Conservation (phyloP, 495 filamentous ascomycete species). For the Amniculicola lignicola region DNA sequence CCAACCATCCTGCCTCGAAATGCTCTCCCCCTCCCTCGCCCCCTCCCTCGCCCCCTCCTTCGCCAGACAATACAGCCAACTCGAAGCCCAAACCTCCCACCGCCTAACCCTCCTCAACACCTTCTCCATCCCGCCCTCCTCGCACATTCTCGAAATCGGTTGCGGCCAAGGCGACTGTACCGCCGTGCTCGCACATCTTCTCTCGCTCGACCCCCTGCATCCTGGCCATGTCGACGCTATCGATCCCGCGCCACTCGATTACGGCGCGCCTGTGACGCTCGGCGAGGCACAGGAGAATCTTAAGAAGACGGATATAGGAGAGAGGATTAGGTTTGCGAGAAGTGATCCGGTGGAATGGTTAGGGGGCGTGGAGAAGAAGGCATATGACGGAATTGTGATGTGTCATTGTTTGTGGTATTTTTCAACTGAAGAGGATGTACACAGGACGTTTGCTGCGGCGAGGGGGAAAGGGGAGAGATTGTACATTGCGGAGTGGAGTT, state of each 20-base stretch:
- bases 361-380: not conserved
- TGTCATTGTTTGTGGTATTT: constrained; percentile 24
- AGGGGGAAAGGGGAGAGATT: not conserved
- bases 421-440: not conserved
- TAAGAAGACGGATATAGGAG: not conserved
- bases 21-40: too few relatives aligned
- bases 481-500: constrained; percentile 16
- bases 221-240: constrained; percentile 11
- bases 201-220: not conserved
- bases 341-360: not conserved
- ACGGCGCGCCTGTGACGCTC: constrained; percentile 13
- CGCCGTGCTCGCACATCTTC: constrained; percentile 1
- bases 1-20: too few relatives aligned
- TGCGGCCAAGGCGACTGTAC: constrained; percentile 26
- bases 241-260: constrained; percentile 18
- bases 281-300: constrained; percentile 5
- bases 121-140: not conserved
- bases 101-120: constrained; percentile 1
- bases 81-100: not conserved
- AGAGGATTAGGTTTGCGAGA: not conserved
- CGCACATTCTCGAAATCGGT: constrained; percentile 11
- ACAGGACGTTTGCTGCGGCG: not conserved
- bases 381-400: not conserved
- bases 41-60: not conserved
- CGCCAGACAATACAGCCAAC: not conserved